Percentiles rank a stretch among this genome's conserved stretches.
Evolutionary conservation across 805 yeast genomes (phyloP).

Genomic region (Hagleromyces aurorensis): DNA sequence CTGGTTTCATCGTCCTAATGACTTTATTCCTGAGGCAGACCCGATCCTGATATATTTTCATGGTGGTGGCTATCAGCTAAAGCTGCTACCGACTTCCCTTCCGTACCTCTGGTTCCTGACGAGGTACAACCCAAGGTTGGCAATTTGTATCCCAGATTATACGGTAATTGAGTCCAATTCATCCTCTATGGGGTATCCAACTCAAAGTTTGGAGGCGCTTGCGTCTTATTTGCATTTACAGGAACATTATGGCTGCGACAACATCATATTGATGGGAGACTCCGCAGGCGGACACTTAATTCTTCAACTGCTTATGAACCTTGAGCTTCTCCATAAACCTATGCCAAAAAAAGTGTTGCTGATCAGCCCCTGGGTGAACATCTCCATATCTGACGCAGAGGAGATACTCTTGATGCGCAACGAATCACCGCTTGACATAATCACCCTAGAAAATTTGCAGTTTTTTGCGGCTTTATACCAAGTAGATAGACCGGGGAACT

Average conservation of each 20-base stretch:
- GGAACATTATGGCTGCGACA: slow-evolving; percentile 5
- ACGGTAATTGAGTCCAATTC: slow-evolving; percentile 10
- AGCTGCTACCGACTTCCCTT: slow-evolving; percentile 11
- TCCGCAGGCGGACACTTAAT: slow-evolving; percentile 24
- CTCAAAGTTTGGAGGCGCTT: slow-evolving; percentile 12
- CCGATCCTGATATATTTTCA: slow-evolving; percentile 17
- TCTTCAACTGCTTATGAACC: slow-evolving; percentile 11
- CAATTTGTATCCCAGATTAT: slow-evolving; percentile 17
- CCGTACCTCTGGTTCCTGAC: slow-evolving; percentile 10
- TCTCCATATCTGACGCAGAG: slow-evolving; percentile 8
- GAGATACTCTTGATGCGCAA: slow-evolving; percentile 2
- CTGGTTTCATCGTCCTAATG: slow-evolving; percentile 11
- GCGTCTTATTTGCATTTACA: slow-evolving; percentile 10
- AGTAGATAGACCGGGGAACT: slow-evolving; percentile 3
- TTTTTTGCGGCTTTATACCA: background rate
- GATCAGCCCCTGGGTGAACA: slow-evolving; percentile 26
- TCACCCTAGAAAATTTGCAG: slow-evolving; percentile 4
- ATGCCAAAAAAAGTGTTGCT: slow-evolving; percentile 17
- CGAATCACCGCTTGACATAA: slow-evolving; percentile 8
- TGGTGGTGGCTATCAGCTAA: slow-evolving; percentile 25
- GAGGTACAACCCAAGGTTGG: slow-evolving; percentile 9
- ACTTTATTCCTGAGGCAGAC: slow-evolving; percentile 13
- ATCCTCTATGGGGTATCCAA: slow-evolving; percentile 7
- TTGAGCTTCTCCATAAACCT: slow-evolving; percentile 2
- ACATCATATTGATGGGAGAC: slow-evolving; percentile 20